Base-by-base conservation (phyloP, 1,284 basidiomycete species). In the Grifola frondosa region DNA sequence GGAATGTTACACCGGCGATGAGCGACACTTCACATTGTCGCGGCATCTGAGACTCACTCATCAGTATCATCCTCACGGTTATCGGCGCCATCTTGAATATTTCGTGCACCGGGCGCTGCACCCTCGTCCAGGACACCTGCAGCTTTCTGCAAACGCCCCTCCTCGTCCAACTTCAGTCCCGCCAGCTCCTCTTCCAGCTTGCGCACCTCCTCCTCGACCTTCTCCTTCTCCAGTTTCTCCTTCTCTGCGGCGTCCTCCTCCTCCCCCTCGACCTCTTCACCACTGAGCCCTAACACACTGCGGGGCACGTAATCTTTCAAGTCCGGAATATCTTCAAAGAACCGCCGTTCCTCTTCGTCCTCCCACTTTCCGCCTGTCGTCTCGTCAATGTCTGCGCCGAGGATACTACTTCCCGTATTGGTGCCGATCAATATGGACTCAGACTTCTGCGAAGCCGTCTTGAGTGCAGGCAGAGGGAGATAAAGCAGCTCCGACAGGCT, bases 261-360 rank as follows among this genome's bases (percentile, higher is more conserved):
- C 20, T 67, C 56, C 3, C 22, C 40, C 12, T 52, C 44, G 4
- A 58, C 60, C 8, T 53, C 69, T n/a, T 71, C 68, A 4, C 78
- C 78, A 48, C 90, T 88, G 42, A 91, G 73, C n/a, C 93, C 94
- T 13, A 99, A 73, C 17, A 98, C 77, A 28, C 82, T 83, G 37
- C 81, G 84, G 0, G 97, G 97, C 0, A 98, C 91, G 46, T 93
- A 88, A 48, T 96, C 92, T 48, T 86, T 87, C 31, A 99, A 67
- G 61, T 99, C 96, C 40, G 91, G 80, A 24, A 97, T 73, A 50
- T 98, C 93, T 62, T 98, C 95, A 61, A 90, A 99, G 68, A 97
- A 99, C 37, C 85, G 76, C 30, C 89, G 78, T 62, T 98, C 94
- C 66, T 99, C 97, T 51, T 99, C 97, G 58, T 99, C 97, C 62